Evolutionary conservation across 139 green algal genomes (phyloP), one percentile per base, ranked within the genome.

Genomic region (Chlamydomonas asymmetrica): DNA sequence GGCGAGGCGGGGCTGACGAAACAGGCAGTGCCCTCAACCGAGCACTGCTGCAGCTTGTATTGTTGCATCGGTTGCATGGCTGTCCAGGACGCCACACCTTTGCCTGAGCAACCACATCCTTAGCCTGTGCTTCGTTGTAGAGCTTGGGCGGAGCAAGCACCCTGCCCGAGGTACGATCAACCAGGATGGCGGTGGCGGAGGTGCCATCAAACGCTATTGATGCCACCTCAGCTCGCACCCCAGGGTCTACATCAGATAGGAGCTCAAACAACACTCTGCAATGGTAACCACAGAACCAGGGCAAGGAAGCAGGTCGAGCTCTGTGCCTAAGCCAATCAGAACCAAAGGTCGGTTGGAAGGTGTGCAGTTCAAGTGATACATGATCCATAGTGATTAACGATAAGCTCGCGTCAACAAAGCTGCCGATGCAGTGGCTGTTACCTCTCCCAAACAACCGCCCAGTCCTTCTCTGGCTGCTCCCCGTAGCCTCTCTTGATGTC

Each of bases 171-270:
- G 39, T 39, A 52, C 45, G 13, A 52, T 97, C 91, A 18, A 98
- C 73, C 43, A 98, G 87, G 75, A 98, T 35, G 0, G 91, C 83
- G 23, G 94, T 98, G 56, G 89, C 82, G 18, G 89, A 96, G 13
- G 94, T 98, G 68, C 94, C 94, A 63, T 97, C 94, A 32, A 98
- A 85, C 5, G 88, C 89, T 0, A 97, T 35, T 4, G 62, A 80
- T 9, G 32, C 65, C 0, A 89, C 56, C 3, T 63, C 49, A 0
- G 37, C 34, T 27, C 73, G 62, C 22, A 88, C 49, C 0, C 78
- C 71, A 0, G 32, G 27, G 0, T 77, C 71, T 27, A 94, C 64
- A 2, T 34, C 32, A 2, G 63, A 67, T 29, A 94, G 59, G 4
- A 93, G 64, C 20, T 80, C 66, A 41, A 87, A 84, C 4, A 96